A percentile compares a stretch with the other conserved stretches of the same genome.
phyloP scores from a whole-genome alignment of 108 stramenopile genomes.

The Cyclotella cryptica region DNA sequence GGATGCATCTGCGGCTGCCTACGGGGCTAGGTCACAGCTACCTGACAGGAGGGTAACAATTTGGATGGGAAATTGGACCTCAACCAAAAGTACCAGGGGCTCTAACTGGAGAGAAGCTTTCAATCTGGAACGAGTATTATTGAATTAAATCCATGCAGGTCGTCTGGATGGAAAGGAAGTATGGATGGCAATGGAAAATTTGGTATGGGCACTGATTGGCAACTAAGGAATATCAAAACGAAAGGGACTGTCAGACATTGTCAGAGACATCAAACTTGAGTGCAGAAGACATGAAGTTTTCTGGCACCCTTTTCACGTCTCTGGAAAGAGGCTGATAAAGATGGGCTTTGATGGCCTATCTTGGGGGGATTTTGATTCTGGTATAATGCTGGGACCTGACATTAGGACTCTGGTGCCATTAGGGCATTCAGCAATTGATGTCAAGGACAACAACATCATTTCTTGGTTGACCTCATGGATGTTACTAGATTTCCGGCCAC shows the following conservation, averaged over 20 bases:
- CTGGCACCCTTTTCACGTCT: constrained; percentile 16
- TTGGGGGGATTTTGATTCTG: constrained; percentile 20
- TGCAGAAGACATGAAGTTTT: constrained; percentile 15
- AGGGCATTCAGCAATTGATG: not conserved
- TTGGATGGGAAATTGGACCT: constrained; percentile 7
- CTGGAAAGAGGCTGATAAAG: constrained; percentile 37
- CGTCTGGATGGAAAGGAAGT: constrained; percentile 10
- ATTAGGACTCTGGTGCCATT: not conserved
- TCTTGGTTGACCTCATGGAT: constrained; percentile 1
- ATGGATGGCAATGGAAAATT: constrained; percentile 17
- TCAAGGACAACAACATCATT: not conserved
- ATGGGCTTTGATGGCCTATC: constrained; percentile 33
- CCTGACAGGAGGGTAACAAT: not conserved
- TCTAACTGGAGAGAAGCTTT: constrained; percentile 23
- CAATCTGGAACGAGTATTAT: not conserved
- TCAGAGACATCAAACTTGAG: constrained; percentile 8
- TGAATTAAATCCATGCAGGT: not conserved
- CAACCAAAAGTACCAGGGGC: not conserved
- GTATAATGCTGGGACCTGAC: not conserved
- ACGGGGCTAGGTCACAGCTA: not conserved
- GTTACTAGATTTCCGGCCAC: not conserved
- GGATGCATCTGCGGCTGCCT: constrained; percentile 4
- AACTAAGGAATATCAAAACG: not conserved
- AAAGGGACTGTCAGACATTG: constrained; percentile 2
- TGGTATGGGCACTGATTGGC: constrained; percentile 1